Evolutionary conservation across 1,139 yeast species (phyloP), one percentile per base, ranked within the genome.

Genomic region (Suhomyces taliae): DNA sequence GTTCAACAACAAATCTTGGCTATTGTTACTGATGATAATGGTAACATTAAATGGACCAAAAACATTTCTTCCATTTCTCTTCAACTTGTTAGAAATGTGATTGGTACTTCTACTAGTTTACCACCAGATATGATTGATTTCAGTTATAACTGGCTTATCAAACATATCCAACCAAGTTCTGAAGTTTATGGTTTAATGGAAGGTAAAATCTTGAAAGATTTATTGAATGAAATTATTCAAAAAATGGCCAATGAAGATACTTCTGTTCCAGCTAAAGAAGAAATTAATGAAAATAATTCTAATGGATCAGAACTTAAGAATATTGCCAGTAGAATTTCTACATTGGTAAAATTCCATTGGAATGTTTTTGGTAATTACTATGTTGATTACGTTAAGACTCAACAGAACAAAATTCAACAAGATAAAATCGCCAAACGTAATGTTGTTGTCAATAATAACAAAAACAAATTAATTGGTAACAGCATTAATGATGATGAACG

Each of bases 1-100:
- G 67, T 75, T 32, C 78, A 74, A 54, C 77, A 72, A 52, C 95
- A 88, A 58, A 80, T 90, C 38, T 69, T 87, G 52, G 87, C 93
- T 29, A 87, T 90, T 46, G 90, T 89, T 24, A 82, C 90, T 43
- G 96, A 89, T 67, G 88, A 86, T 50, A 86, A 84, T 60, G 96
- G 96, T 3, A 88, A 87, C 62, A 82, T 88, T 52, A 87, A 90
- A 69, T 90, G 97, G 96, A 89, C 96, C 1, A 82, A 89, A 60
- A 89, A 90, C 63, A 81, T 89, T 34, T 79, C 83, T 52, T 76
- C 87, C 29, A 80, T 90, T 52, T 81, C 93, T 7, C 76, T 90
- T 49, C 95, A 89, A 61, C 67, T 88, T 44, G 82, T 85, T 43
- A 81, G 81, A 53, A 72, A 69, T 44, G 69, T 68, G 8, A 46